phyloP scores from a whole-genome alignment of 2,329 filamentous ascomycete genomes.

The Aureobasidium melanogenum region DNA sequence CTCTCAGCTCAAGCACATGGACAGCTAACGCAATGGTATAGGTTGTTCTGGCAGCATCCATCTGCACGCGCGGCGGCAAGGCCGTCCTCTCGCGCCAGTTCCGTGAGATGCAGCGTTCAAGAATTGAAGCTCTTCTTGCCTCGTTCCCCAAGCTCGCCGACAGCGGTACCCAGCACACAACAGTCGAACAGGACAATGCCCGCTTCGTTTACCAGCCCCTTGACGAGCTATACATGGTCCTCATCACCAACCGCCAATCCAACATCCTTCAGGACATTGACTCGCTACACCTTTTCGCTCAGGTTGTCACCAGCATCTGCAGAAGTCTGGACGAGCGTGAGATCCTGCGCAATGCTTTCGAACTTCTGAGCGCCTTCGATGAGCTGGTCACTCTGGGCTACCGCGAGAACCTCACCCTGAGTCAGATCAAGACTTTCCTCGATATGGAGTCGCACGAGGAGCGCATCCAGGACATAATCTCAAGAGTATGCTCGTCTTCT shows the following conservation, averaged over 20 bases:
- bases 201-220: constrained; percentile 98
- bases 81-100: constrained; percentile 97
- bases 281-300: constrained; percentile 92
- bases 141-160: constrained; percentile 97
- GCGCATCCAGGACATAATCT: constrained; percentile 96
- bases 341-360: constrained; percentile 89
- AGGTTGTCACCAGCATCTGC: constrained; percentile 94
- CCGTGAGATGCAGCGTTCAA: constrained; percentile 91
- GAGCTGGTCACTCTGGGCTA: constrained; percentile 95
- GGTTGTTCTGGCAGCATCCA: constrained; percentile 98
- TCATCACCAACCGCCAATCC: constrained; percentile 98
- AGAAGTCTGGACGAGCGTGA: constrained; percentile 93
- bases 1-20: neutral
- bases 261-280: constrained; percentile 99
- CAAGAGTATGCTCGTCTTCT: constrained; percentile 51
- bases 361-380: constrained; percentile 92
- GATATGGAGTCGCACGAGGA: constrained; percentile 99
- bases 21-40: constrained; percentile 29
- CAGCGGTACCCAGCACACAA: constrained; percentile 93
- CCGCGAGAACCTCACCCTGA: constrained; percentile 88
- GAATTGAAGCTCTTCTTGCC: constrained; percentile 91
- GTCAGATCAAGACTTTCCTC: constrained; percentile 97
- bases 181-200: constrained; percentile 97
- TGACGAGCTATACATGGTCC: constrained; percentile 98
- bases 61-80: constrained; percentile 97